Evolutionary conservation across 441 rosid species (phyloP), one percentile per base, ranked within the genome.

Genomic region (Bruguiera hainesii): DNA sequence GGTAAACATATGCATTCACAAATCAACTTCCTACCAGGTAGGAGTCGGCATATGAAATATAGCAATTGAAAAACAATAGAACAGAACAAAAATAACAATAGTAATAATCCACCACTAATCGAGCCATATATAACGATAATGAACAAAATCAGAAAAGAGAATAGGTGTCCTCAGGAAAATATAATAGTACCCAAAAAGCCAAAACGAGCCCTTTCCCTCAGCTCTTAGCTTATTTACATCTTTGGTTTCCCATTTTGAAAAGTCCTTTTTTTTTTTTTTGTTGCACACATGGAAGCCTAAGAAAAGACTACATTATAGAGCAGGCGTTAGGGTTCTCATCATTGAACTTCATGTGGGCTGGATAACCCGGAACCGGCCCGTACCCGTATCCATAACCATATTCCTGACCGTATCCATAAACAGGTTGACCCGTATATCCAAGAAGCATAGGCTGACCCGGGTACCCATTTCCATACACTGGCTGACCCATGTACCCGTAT

Each of bases 311-410:
- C 91, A 84, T 70, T 6, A 88, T 10, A 25, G 68, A 30, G 74
- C 94, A 88, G 6, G 94, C 84, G 63, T 84, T 82, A 0, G 91
- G 89, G 62, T 88, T 88, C 82, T 88, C 94, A 39, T 88, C 94
- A 20, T 81, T 88, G 20, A 88, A 88, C 67, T 80, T 73, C 78
- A 68, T 42, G 29, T 84, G 88, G 10, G 74, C 87, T 0, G 85
- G 80, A 42, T 81, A 83, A 11, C 75, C 81, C 6, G 63, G 67
- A 23, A 42, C 69, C 0, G 60, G 65, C 16, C 69, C 71, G 13
- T 65, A 64, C 33, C 78, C 78, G 48, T 52, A 61, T 56, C 79
- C 70, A 3, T 71, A 61, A 2, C 67, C 72, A 8, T 71, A 63
- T 0, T 31, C 76, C 16, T 56, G 67, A 39, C 62, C 59, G 4